phyloP scores from a whole-genome alignment of 305 asterid genomes.

The Fraxinus sp. region DNA sequence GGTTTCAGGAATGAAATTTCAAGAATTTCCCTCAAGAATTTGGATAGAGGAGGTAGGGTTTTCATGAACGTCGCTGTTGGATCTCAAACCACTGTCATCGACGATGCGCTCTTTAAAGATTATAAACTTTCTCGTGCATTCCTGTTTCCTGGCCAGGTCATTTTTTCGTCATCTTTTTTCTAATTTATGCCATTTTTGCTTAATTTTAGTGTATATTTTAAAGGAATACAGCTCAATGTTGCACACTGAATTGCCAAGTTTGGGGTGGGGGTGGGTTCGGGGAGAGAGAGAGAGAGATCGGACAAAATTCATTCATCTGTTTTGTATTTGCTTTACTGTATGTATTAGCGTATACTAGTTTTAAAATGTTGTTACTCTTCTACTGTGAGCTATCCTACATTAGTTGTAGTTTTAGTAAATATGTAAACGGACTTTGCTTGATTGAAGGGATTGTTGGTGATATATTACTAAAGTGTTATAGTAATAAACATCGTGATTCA shows the following conservation, averaged over 20 bases:
- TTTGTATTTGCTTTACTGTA: not conserved
- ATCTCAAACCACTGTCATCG: constrained; percentile 47
- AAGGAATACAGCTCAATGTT: not conserved
- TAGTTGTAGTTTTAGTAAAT: not conserved
- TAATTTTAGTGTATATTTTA: not conserved
- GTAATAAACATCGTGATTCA: not conserved
- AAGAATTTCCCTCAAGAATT: constrained; percentile 35
- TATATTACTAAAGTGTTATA: not conserved
- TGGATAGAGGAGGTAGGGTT: constrained; percentile 62
- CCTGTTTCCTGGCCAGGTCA: constrained; percentile 96
- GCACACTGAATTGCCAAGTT: constrained; percentile 15
- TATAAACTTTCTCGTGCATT: constrained; percentile 79
- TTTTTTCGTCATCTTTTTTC: constrained; percentile 10
- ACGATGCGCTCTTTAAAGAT: constrained; percentile 66
- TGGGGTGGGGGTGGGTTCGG: not conserved
- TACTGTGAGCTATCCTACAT: not conserved
- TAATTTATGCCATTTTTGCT: not conserved
- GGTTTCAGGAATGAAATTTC: constrained; percentile 47
- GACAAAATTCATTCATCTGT: not conserved
- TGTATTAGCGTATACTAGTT: not conserved
- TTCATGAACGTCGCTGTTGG: constrained; percentile 67
- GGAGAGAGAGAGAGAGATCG: not conserved
- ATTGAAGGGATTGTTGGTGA: not conserved
- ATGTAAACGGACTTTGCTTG: not conserved
- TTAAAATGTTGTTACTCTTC: not conserved